Base-by-base conservation (phyloP, 208 protist genomes). In the Wallacemonas sp. region DNA sequence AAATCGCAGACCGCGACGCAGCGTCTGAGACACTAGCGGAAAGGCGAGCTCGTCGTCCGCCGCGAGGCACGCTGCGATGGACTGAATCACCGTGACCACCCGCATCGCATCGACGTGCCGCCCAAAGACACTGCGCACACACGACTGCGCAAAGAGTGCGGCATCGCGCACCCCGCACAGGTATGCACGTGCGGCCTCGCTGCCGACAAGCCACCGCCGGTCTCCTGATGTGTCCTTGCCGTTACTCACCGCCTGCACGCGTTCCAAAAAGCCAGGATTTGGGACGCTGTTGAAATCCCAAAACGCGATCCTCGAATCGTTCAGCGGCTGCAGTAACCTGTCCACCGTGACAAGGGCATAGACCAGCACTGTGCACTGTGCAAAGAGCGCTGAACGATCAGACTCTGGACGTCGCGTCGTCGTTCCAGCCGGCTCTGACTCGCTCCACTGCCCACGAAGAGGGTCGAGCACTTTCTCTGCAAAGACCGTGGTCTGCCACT, bases 41-140 rank as follows among this genome's bases (percentile, higher is more conserved):
- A 94, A 87, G n/a, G 80, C 64, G 8, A 70, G 49, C 26, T 41
- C 62, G 51, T 86, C 77, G 59, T 91, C 84, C 24, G 68, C 71
- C 12, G 74, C 59, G 45, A 94, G 70, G 1, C 75, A 75, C 8
- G 66, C 31, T 21, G 46, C 59, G 26, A 87, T 66, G 6, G 76
- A 19, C 47, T 83, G 75, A 22, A 82, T 65, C 6, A 87, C 41
- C 53, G 51, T 58, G 9, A 66, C 62, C 17, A 72, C 82, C 12
- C 33, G 41, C 56, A 24, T 58, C 51, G 51, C 42, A 2, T 55
- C 36, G 8, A 22, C 41, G 19, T 41, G 17, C 17, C 61, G 17
- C 6, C 61, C 41, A 55, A 46, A 51, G 39, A 66, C 44, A 22
- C 51, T 58, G 15, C 51, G 51, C 51, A 31, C 51, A 27, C 51